Conservation (phyloP, 257 asterid species). For the Solanum pinnatisectum region DNA sequence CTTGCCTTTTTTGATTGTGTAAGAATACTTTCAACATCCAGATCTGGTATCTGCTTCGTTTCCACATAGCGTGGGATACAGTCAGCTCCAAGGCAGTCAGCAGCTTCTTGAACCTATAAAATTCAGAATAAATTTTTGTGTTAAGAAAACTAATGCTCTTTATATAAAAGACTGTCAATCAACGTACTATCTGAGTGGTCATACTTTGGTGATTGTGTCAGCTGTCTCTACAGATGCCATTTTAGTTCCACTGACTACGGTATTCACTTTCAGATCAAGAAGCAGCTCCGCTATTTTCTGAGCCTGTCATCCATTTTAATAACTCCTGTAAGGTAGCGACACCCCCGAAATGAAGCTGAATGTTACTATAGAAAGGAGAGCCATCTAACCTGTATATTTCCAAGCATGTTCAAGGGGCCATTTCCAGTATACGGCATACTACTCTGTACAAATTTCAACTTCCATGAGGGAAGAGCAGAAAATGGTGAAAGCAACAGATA, state of each 20-base stretch:
- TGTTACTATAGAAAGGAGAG: neutral
- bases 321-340: neutral
- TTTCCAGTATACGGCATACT: constrained; percentile 26
- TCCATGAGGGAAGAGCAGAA: neutral
- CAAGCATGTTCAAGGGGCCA: constrained; percentile 73
- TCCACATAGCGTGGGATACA: constrained; percentile 66
- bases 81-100: constrained; percentile 85
- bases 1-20: constrained; percentile 49
- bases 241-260: constrained; percentile 54
- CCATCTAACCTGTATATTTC: constrained; percentile 51
- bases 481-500: neutral
- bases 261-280: constrained; percentile 63
- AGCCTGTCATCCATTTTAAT: constrained; percentile 39
- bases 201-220: constrained; percentile 61
- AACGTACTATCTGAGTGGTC: neutral
- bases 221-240: constrained; percentile 73
- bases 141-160: neutral
- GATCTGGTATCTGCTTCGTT: constrained; percentile 39
- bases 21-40: constrained; percentile 53
- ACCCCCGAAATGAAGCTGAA: neutral
- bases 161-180: neutral
- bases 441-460: constrained; percentile 26
- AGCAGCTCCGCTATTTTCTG: constrained; percentile 87
- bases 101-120: constrained; percentile 89
- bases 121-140: neutral